Base-by-base conservation (phyloP, 805 yeast species). In the Lachancea mirantina region DNA sequence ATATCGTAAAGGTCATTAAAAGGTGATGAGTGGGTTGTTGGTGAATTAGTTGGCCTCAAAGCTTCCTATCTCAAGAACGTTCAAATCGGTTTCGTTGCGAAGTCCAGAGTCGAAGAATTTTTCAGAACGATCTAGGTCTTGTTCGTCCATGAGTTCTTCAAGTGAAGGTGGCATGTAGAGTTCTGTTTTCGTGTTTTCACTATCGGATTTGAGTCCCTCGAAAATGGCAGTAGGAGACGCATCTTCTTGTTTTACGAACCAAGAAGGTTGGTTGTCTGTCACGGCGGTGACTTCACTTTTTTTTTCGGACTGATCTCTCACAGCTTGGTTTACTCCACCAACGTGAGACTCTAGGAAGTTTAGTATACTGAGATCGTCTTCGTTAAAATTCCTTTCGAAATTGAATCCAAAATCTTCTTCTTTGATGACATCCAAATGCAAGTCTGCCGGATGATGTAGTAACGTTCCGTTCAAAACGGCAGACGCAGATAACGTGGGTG, bases 141-240 rank as follows among this genome's bases (percentile, higher is more conserved):
- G 56, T 21, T 55, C 59, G 14, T 52, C 58, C 50, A 55, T 52
- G 22, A 55, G 34, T 26, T 54, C 61, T 35, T 54, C 61, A 20
- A 55, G 39, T 8, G 57, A 45, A 18, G 59, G 59, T 4, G 61
- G 51, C 27, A 53, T 36, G 32, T 48, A 50, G 26, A 28, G 20
- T 11, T 29, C 38, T 8, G 14, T 10, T 14, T 34, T 29, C 16
- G 17, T 25, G 14, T 24, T n/a, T 13, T 23, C 23, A 4, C 20
- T 25, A n/a, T 19, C 28, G n/a, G 33, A 10, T 6, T 28, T 19
- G 26, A 15, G 15, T 9, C 19, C 30, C n/a, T 33, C 26, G 17
- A 33, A 33, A 3, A 27, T n/a, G 16, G 22, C 23, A 17, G 26
- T 9, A 17, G 25, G 25, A 4, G 28, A 14, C 8, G 14, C 28